Evolutionary conservation across 1,139 yeast genomes (phyloP).

Genomic region (Pneumocystis oryctolagi): DNA sequence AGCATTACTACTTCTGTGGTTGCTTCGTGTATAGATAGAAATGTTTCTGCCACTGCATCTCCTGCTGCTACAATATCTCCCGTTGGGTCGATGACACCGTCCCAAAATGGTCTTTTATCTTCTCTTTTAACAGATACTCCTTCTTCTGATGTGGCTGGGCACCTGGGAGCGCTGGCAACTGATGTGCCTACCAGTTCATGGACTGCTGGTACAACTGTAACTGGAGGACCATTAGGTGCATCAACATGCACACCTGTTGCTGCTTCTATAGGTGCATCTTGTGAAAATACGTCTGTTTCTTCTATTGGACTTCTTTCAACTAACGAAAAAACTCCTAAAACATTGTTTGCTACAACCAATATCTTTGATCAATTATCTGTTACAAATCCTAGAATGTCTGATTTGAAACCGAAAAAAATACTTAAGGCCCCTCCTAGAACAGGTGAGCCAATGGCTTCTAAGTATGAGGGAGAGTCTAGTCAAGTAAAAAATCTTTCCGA

Average conservation of each 20-base stretch:
- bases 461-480: not conserved
- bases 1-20: not conserved
- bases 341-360: not conserved
- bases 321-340: not conserved
- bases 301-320: not conserved
- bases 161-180: not conserved
- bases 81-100: not conserved
- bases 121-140: not conserved
- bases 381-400: not conserved
- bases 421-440: not conserved
- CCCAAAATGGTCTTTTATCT: not conserved
- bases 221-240: not conserved
- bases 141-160: not conserved
- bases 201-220: not conserved
- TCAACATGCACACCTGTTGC: not conserved
- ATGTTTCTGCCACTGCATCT: not conserved
- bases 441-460: not conserved
- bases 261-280: no score
- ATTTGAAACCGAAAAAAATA: not conserved
- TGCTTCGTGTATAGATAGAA: not conserved
- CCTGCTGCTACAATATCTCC: not conserved
- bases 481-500: not conserved
- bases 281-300: not conserved
- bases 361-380: not conserved
- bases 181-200: not conserved